A percentile compares a stretch with the other conserved stretches of the same genome.
Conservation (phyloP, 768 basidiomycete genomes). For the Galerina marginata region DNA sequence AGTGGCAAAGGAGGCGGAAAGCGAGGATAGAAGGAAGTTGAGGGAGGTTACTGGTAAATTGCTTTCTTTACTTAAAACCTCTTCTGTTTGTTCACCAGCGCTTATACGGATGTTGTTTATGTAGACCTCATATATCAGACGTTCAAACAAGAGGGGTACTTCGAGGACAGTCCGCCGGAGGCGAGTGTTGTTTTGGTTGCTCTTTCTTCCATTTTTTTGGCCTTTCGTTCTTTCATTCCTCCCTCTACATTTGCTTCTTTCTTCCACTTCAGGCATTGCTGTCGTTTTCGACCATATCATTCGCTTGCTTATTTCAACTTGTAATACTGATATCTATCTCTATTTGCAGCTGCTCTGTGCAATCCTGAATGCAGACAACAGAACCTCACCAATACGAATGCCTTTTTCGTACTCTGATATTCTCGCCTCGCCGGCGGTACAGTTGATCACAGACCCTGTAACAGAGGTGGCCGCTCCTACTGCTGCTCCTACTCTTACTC, state of each 20-base stretch:
- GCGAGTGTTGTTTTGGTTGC: slow-evolving; percentile 29
- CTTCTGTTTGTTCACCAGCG: no score
- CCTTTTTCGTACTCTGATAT: slow-evolving; percentile 47
- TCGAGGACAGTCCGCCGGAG: slow-evolving; percentile 54
- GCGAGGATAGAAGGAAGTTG: slow-evolving; percentile 25
- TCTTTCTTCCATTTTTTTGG: no score
- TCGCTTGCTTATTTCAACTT: no score
- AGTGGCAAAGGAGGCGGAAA: background rate
- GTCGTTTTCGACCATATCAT: no score
- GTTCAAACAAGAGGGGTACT: slow-evolving; percentile 48
- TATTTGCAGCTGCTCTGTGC: slow-evolving; percentile 51
- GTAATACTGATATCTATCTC: background rate
- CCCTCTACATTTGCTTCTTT: no score
- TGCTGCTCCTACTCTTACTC: background rate
- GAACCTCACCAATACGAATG: slow-evolving; percentile 38
- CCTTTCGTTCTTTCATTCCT: no score
- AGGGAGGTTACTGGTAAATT: slow-evolving; percentile 34
- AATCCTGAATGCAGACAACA: slow-evolving; percentile 52
- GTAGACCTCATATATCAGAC: slow-evolving; percentile 49
- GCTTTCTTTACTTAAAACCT: no score
- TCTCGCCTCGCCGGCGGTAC: slow-evolving; percentile 17
- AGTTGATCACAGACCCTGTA: background rate
- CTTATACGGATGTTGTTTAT: background rate
- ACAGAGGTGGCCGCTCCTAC: background rate
- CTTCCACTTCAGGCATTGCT: no score